Evolutionary conservation across 2,329 filamentous ascomycete species (phyloP).

Genomic region (Zymoseptoria crescenta): DNA sequence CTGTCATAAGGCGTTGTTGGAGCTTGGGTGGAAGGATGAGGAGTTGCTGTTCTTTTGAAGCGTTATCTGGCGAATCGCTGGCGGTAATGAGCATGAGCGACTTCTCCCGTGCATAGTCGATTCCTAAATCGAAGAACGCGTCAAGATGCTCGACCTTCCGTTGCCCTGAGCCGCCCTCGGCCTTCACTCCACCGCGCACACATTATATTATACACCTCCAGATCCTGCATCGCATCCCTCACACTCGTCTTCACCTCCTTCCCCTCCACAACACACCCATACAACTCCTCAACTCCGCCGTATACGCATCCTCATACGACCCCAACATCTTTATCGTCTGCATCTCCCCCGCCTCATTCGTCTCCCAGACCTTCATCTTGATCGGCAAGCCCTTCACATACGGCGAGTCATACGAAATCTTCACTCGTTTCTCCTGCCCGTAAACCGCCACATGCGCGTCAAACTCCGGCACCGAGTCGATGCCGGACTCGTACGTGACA

Average conservation of each 20-base stretch:
- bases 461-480: conserved; percentile 46
- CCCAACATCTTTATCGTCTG: conserved; percentile 29
- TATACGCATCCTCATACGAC: conserved; percentile 44
- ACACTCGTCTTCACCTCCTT: conserved; percentile 36
- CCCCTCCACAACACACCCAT: conserved; percentile 32
- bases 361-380: conserved; percentile 42
- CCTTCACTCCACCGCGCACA: conserved; percentile 15
- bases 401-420: conserved; percentile 49
- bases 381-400: conserved; percentile 51
- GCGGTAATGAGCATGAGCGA: neutral
- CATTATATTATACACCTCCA: conserved; percentile 30
- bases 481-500: conserved; percentile 51
- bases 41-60: conserved; percentile 67
- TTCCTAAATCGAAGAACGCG: neutral
- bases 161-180: too few relatives aligned
- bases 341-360: conserved; percentile 29
- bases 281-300: conserved; percentile 36
- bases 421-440: conserved; percentile 46
- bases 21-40: conserved; percentile 63
- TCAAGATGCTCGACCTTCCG: too few relatives aligned
- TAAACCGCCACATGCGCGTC: conserved; percentile 50
- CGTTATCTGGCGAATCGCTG: neutral
- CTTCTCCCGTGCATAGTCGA: neutral
- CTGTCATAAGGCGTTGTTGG: conserved; percentile 48
- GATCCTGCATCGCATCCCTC: conserved; percentile 36